These are phyloP conservation scores for Liriodendron chinense DNA, from an alignment of 164 flowering plant genomes.

Conservation along the genomic window DNA sequence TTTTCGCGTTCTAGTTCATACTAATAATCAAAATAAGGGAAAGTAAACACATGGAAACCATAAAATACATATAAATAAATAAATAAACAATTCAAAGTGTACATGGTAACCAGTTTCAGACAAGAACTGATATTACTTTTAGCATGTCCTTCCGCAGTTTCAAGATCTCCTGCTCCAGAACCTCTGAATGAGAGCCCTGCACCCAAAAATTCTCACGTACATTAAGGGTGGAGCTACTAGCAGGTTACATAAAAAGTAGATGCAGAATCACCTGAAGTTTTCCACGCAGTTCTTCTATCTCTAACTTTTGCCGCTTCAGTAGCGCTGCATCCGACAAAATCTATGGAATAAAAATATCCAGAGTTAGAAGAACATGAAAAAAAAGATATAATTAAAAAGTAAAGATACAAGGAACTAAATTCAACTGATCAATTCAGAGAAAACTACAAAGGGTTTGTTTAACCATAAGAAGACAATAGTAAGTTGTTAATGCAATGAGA, in stretches of 20 bases:
- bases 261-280: constrained; percentile 72
- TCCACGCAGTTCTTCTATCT: constrained; percentile 82
- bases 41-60: neutral
- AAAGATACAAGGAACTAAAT: neutral
- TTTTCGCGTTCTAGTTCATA: constrained; percentile 85
- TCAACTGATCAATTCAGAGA: neutral
- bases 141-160: constrained; percentile 91
- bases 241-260: constrained; percentile 8
- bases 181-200: constrained; percentile 89
- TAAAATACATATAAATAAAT: neutral
- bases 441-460: neutral
- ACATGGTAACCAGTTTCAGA: neutral
- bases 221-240: constrained; percentile 1
- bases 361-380: constrained; percentile 11
- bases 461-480: too few relatives aligned
- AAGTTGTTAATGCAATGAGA: too few relatives aligned
- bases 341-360: constrained; percentile 33
- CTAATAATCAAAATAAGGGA: constrained; percentile 30
- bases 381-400: neutral
- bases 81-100: neutral
- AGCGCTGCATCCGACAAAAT: constrained; percentile 93
- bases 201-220: constrained; percentile 6
- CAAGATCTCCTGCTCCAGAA: constrained; percentile 84
- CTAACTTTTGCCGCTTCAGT: constrained; percentile 84
- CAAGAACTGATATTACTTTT: constrained; percentile 42